A percentile compares a stretch with the other conserved stretches of the same genome.
These are phyloP conservation scores for Ophiosphaerella korrae DNA, from an alignment of 2,329 filamentous ascomycete species.

Conservation along the genomic window DNA sequence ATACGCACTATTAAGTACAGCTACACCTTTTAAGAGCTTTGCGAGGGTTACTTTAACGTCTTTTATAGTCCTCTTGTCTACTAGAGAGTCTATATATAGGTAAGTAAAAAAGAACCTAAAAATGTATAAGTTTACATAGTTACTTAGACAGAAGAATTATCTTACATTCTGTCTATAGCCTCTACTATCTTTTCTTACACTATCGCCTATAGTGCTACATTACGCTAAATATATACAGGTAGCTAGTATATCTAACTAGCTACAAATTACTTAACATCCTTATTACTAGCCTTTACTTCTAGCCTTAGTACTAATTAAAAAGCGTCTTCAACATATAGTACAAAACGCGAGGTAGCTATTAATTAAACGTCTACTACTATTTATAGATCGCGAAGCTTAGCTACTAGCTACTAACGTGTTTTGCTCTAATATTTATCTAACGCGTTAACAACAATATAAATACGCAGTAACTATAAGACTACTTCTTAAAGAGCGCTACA, in stretches of 20 bases:
- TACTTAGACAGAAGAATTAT: background rate
- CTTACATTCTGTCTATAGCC: conserved; percentile 10
- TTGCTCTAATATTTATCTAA: conserved; percentile 40
- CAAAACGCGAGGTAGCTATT: conserved; percentile 22
- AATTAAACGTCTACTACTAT: background rate
- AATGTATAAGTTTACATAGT: background rate
- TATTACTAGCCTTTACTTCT: conserved; percentile 20
- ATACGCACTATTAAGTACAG: conserved; percentile 12
- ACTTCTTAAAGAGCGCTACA: conserved; percentile 2
- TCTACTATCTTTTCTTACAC: conserved; percentile 22
- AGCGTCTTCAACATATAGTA: conserved; percentile 9
- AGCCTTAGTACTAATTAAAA: conserved; percentile 10
- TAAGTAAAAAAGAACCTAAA: conserved; percentile 6
- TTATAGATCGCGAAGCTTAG: conserved; percentile 7
- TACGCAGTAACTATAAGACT: conserved; percentile 2
- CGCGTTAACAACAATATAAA: conserved; percentile 39
- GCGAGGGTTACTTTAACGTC: background rate
- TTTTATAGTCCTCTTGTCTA: background rate
- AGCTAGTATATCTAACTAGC: conserved; percentile 14
- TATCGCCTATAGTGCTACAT: conserved; percentile 11
- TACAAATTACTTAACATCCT: conserved; percentile 22
- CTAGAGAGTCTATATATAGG: conserved; percentile 1
- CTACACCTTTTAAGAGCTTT: background rate
- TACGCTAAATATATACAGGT: conserved; percentile 16
- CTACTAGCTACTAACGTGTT: conserved; percentile 3